These are phyloP conservation scores for Amyloporia xantha DNA, from an alignment of 768 basidiomycete species.

Conservation along the genomic window DNA sequence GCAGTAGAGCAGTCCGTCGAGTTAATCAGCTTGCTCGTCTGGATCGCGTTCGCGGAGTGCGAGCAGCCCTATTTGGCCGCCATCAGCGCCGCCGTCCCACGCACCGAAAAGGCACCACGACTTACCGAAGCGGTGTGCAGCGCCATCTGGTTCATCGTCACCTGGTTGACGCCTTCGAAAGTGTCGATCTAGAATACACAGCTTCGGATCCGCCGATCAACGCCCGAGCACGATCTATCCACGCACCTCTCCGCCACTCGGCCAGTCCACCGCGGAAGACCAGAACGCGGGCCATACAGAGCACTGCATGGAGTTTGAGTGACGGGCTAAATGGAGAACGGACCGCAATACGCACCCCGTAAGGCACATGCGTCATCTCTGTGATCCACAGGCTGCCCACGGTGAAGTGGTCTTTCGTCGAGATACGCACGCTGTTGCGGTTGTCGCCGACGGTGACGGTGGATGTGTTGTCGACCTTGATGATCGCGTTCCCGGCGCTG, in stretches of 20 bases:
- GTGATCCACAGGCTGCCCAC: constrained; percentile 60
- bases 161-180: constrained; percentile 74
- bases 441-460: constrained; percentile 45
- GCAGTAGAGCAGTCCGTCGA: constrained; percentile 53
- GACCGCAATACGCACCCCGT: too few species aligned
- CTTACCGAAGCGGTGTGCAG: constrained; percentile 69
- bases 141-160: constrained; percentile 60
- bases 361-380: constrained; percentile 60
- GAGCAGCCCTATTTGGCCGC: constrained; percentile 50
- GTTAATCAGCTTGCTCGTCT: constrained; percentile 46
- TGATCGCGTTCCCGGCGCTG: constrained; percentile 63
- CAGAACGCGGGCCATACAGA: constrained; percentile 68
- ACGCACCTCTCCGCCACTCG: constrained; percentile 44
- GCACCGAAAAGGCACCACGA: too few species aligned
- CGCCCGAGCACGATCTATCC: too few species aligned
- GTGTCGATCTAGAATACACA: constrained; percentile 52
- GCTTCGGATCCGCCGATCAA: too few species aligned
- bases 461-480: constrained; percentile 69
- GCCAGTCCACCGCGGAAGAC: constrained; percentile 53
- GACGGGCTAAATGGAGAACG: too few species aligned
- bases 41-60: constrained; percentile 37
- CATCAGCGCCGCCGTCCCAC: constrained; percentile 39
- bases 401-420: constrained; percentile 46
- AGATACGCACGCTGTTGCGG: constrained; percentile 60
- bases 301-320: constrained; percentile 67